A percentile compares a stretch with the other conserved stretches of the same genome.
phyloP scores from a whole-genome alignment of 495 filamentous ascomycete species.

The Astrothelium macrocarpum region DNA sequence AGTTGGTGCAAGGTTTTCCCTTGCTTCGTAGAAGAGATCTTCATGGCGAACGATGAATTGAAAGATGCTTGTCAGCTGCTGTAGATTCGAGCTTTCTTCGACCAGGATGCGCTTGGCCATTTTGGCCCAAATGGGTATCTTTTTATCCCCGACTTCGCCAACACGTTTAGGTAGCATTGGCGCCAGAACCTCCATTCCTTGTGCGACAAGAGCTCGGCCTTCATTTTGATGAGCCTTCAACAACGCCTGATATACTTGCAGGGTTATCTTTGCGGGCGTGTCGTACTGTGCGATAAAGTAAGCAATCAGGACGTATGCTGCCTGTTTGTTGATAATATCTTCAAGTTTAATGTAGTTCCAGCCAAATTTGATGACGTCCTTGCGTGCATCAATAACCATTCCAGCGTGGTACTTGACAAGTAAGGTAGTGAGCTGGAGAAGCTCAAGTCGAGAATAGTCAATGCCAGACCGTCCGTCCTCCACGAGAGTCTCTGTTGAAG shows the following conservation, averaged over 20 bases:
- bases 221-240: constrained; percentile 91
- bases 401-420: constrained; percentile 86
- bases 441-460: constrained; percentile 92
- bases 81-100: constrained; percentile 92
- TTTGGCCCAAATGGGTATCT: constrained; percentile 76
- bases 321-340: constrained; percentile 98
- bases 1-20: constrained; percentile 78
- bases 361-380: constrained; percentile 97
- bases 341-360: constrained; percentile 98
- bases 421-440: constrained; percentile 87
- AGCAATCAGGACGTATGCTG: constrained; percentile 90
- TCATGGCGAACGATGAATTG: constrained; percentile 90
- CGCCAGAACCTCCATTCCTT: constrained; percentile 87
- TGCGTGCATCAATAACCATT: constrained; percentile 79
- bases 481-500: constrained; percentile 61
- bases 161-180: constrained; percentile 79
- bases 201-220: constrained; percentile 81
- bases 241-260: constrained; percentile 84
- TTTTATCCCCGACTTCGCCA: constrained; percentile 40
- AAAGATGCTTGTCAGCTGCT: constrained; percentile 95
- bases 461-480: constrained; percentile 84
- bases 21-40: constrained; percentile 86
- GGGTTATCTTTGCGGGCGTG: constrained; percentile 89
- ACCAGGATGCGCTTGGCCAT: constrained; percentile 84
- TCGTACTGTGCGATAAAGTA: constrained; percentile 98